Evolutionary conservation across 768 basidiomycete species (phyloP), one percentile per base, ranked within the genome.

Genomic region (Amanita rubescens): DNA sequence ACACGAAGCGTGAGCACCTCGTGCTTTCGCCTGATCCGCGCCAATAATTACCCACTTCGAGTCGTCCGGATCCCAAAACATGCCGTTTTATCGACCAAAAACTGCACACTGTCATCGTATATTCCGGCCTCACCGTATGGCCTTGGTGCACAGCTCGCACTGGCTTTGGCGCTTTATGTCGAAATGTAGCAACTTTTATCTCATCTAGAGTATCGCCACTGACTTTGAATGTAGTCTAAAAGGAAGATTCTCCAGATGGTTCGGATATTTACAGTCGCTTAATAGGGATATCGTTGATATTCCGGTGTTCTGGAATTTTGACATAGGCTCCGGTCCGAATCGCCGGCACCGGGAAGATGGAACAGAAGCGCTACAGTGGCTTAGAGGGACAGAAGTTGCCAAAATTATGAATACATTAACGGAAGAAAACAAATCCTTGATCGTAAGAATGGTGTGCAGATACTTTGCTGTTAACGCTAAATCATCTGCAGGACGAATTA

Each of bases 41-140:
- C 15, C 17, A 15, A 42, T 39, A 33, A 56, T 59, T 47, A 49
- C 46, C 33, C 39, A 50, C 48, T 34, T 44, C 24, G 46, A 89
- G 87, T 88, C 47, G 83, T 80, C 7, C 72, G 71, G 33, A 87
- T 88, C 60, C 81, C 84, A 33, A 85, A 81, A 66, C 56, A 69
- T 51, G 72, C 77, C 42, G 75, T 88, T 17, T 71, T 90, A 17
- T 88, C 87, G 30, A 76, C 74, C 42, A 74, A 73, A 58, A 77
- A 78, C 0, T 84, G 79, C 64, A 70, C 74, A 38, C 62, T 82
- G 43, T 71, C 75, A 32, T 64, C 63, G 20, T 56, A 63, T 42
- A 76, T 87, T 32, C 61, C 75, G 0, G 57, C 70, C 12, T 67
- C 67, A 24, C 76, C 77, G 9, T 78, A 76, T 61, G 87, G 85